Conservation (phyloP, 2,329 filamentous ascomycete genomes). For the Hymenoscyphus fraxineus region DNA sequence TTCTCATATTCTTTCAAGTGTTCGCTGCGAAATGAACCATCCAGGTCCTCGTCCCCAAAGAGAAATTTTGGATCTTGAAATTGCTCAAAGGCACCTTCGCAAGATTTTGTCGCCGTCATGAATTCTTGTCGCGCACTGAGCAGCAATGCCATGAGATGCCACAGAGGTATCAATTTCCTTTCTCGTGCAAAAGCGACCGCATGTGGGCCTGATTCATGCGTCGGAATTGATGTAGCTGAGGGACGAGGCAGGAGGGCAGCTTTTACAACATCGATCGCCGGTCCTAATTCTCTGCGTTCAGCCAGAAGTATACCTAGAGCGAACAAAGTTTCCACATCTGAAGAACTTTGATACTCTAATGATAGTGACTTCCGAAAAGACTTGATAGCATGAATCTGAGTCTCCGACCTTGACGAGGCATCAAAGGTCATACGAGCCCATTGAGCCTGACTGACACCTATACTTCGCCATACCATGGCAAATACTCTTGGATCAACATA, state of each 20-base stretch:
- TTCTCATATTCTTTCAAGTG: slow-evolving; percentile 53
- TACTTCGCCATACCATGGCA: slow-evolving; percentile 73
- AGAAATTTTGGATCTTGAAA: slow-evolving; percentile 70
- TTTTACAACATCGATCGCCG: slow-evolving; percentile 80
- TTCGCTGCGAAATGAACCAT: slow-evolving; percentile 55
- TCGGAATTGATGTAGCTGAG: slow-evolving; percentile 38
- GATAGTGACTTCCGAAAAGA: slow-evolving; percentile 71
- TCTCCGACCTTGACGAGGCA: slow-evolving; percentile 62
- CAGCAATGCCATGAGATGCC: slow-evolving; percentile 86
- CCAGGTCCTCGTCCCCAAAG: slow-evolving; percentile 58
- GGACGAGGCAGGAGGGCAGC: slow-evolving; percentile 64
- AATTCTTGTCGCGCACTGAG: slow-evolving; percentile 86
- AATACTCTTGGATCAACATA: slow-evolving; percentile 57
- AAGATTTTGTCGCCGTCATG: slow-evolving; percentile 72
- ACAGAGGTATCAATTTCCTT: slow-evolving; percentile 69
- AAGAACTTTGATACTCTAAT: slow-evolving; percentile 59
- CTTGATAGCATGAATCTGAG: slow-evolving; percentile 74
- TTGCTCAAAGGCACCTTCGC: slow-evolving; percentile 87
- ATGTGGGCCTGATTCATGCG: slow-evolving; percentile 32
- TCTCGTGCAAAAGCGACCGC: slow-evolving; percentile 47
- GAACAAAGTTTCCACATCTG: slow-evolving; percentile 74
- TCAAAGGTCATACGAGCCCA: slow-evolving; percentile 84
- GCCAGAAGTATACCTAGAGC: slow-evolving; percentile 81
- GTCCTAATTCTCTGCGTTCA: slow-evolving; percentile 75
- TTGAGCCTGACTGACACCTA: slow-evolving; percentile 80